Percentiles rank a stretch among this genome's conserved stretches.
These are phyloP conservation scores for Globisporangium paddicum DNA, from an alignment of 352 stramenopile genomes.

Conservation along the genomic window DNA sequence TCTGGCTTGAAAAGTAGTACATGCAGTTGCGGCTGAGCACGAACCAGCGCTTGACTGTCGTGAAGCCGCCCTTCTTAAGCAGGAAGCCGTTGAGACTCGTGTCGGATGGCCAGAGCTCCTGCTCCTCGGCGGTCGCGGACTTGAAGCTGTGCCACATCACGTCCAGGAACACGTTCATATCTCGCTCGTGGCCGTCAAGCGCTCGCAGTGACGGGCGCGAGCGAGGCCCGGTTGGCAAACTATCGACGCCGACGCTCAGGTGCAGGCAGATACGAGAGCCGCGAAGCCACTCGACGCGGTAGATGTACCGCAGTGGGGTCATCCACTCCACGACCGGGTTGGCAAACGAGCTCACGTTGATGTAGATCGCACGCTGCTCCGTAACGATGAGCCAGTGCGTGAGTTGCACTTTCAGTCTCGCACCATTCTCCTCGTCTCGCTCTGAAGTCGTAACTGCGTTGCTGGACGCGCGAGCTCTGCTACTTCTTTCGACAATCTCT, in stretches of 20 bases:
- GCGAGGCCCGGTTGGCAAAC: conserved; percentile 72
- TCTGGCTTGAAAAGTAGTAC: conserved; percentile 84
- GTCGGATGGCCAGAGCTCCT: conserved; percentile 87
- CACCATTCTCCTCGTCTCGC: conserved; percentile 24
- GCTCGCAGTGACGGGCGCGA: conserved; percentile 62
- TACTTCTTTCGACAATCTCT: not conserved
- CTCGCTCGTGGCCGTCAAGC: conserved; percentile 67
- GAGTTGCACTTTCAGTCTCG: conserved; percentile 65
- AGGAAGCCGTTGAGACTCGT: conserved; percentile 83
- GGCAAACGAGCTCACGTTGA: conserved; percentile 73
- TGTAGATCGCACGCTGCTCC: conserved; percentile 80
- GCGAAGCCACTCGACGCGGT: conserved; percentile 73
- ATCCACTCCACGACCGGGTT: conserved; percentile 86
- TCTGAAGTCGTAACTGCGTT: conserved; percentile 9
- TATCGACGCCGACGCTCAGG: conserved; percentile 82
- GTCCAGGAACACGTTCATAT: conserved; percentile 86
- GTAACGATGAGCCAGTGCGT: conserved; percentile 87
- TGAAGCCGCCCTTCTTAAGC: conserved; percentile 81
- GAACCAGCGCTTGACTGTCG: conserved; percentile 80
- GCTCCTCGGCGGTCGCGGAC: conserved; percentile 72
- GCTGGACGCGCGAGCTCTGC: conserved; percentile 4
- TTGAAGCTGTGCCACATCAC: conserved; percentile 89
- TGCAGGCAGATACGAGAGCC: conserved; percentile 62
- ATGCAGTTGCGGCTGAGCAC: conserved; percentile 85
- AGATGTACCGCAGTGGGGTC: conserved; percentile 85